Conservation (phyloP, 2,329 filamentous ascomycete genomes). For the Diplodia intermedia region DNA sequence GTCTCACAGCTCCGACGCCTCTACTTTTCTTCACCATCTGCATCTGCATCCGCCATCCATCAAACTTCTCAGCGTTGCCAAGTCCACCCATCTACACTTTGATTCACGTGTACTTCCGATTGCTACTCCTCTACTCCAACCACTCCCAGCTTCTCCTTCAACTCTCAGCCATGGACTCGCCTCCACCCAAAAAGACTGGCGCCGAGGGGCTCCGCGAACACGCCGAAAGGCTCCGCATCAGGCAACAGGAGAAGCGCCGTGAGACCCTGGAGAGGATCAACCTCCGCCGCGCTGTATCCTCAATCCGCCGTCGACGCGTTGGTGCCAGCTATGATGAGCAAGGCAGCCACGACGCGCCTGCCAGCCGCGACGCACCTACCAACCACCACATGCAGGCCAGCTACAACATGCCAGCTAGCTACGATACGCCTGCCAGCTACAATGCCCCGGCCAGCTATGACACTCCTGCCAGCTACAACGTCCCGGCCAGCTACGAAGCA, state of each 20-base stretch:
- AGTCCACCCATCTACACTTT: background rate
- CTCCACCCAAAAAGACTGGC: background rate
- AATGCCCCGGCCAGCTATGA: background rate
- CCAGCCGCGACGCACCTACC: background rate
- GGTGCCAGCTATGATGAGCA: background rate
- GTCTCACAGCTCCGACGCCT: conserved; percentile 1
- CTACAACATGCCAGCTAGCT: background rate
- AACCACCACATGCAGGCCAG: background rate
- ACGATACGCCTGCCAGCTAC: background rate
- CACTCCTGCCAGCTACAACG: background rate
- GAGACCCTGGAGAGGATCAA: background rate
- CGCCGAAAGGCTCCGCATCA: background rate
- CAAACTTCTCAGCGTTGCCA: background rate
- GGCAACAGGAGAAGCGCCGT: background rate
- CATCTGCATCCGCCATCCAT: conserved; percentile 5
- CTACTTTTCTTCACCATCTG: conserved; percentile 12
- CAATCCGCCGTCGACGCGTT: background rate
- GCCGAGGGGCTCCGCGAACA: background rate
- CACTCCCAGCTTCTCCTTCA: background rate
- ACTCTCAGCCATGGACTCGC: background rate
- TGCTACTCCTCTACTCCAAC: conserved; percentile 34
- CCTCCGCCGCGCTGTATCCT: background rate
- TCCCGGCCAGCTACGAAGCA: background rate
- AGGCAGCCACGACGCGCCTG: background rate
- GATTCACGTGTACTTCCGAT: conserved; percentile 17